Percentiles rank a stretch among this genome's conserved stretches.
Conservation (phyloP, 805 yeast species). For the Millerozyma miso region DNA sequence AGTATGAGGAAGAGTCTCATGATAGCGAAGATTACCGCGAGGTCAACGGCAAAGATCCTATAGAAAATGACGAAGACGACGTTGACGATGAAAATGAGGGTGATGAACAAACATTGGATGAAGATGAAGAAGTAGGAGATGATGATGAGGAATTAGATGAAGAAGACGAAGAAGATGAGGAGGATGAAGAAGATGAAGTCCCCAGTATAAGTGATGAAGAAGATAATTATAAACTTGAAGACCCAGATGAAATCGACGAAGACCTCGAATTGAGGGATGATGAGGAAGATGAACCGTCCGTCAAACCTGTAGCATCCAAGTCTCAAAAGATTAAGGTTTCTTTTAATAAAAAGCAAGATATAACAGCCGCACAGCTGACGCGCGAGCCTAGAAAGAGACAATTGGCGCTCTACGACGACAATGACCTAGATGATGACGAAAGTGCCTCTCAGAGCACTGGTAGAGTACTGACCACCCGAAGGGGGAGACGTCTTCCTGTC, state of each 20-base stretch:
- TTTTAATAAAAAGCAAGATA: slow-evolving; percentile 1
- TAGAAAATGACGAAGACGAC: slow-evolving; percentile 6
- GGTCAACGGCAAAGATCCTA: slow-evolving; percentile 2
- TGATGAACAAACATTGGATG: slow-evolving; percentile 5
- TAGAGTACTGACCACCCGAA: background rate
- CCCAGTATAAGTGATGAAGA: slow-evolving; percentile 26
- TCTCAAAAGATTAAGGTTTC: slow-evolving; percentile 2
- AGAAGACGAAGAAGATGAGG: slow-evolving; percentile 14
- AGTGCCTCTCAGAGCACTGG: slow-evolving; percentile 6
- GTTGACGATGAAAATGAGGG: slow-evolving; percentile 8
- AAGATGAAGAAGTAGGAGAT: slow-evolving; percentile 9
- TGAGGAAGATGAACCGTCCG: slow-evolving; percentile 12
- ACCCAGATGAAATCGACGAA: slow-evolving; percentile 35
- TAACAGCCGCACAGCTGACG: slow-evolving; percentile 4
- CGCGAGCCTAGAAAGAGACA: slow-evolving; percentile 35
- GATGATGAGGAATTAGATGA: slow-evolving; percentile 16
- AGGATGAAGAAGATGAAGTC: slow-evolving; percentile 17
- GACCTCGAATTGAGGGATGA: slow-evolving; percentile 32
- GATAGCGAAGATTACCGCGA: slow-evolving; percentile 4
- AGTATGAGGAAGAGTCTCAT: slow-evolving; percentile 5
- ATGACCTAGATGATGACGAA: slow-evolving; percentile 25
- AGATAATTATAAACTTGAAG: slow-evolving; percentile 28
- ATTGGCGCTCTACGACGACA: slow-evolving; percentile 32
- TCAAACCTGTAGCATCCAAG: slow-evolving; percentile 2
- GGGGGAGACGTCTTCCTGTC: slow-evolving; percentile 8